These are phyloP conservation scores for Aspergillus proliferans DNA, from an alignment of 2,329 filamentous ascomycete species.

Conservation along the genomic window DNA sequence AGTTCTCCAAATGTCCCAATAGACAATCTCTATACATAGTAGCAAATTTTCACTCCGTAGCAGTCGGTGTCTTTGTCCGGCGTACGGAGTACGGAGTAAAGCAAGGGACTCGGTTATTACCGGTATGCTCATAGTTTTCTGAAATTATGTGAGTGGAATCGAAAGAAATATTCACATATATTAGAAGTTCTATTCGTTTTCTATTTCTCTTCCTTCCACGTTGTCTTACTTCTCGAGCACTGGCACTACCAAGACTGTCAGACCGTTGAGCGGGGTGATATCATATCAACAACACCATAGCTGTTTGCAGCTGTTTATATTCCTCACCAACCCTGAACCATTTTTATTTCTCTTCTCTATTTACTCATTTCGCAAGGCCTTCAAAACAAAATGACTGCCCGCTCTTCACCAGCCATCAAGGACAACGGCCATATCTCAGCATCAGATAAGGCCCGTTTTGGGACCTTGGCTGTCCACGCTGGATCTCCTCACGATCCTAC, in stretches of 20 bases:
- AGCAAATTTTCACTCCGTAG: slow-evolving; percentile 8
- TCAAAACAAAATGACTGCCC: slow-evolving; percentile 13
- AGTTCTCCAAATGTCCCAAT: too few relatives aligned
- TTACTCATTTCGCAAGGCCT: not conserved
- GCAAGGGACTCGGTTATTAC: slow-evolving; percentile 2
- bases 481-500: slow-evolving; percentile 83
- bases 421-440: slow-evolving; percentile 50
- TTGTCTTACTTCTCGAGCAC: not conserved
- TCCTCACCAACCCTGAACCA: not conserved
- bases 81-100: not conserved
- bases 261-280: not conserved
- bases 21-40: too few relatives aligned
- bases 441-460: slow-evolving; percentile 73
- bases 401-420: slow-evolving; percentile 7
- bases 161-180: not conserved
- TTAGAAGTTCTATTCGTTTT: not conserved
- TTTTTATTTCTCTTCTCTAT: not conserved
- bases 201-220: not conserved
- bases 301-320: slow-evolving; percentile 5
- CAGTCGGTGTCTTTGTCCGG: not conserved
- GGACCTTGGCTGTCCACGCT: slow-evolving; percentile 90
- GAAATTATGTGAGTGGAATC: not conserved
- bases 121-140: not conserved
- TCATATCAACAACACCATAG: not conserved
- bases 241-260: not conserved